phyloP scores from a whole-genome alignment of 345 rosid species.

The Arabidopsis thaliana region DNA sequence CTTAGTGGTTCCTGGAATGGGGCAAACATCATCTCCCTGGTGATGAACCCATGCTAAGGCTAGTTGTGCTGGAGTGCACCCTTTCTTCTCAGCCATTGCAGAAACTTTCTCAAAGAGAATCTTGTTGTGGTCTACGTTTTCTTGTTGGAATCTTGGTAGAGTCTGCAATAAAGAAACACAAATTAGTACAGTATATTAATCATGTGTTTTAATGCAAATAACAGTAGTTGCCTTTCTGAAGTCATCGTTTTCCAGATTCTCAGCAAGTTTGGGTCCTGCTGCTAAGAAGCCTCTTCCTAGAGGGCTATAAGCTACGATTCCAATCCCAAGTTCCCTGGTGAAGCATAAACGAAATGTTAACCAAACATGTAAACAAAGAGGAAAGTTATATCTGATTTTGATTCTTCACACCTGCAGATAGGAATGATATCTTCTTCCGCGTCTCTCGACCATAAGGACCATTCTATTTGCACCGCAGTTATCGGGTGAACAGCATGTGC shows the following conservation, averaged over 20 bases:
- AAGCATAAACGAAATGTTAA: background rate
- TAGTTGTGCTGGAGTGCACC: conserved; percentile 63
- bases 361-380: background rate
- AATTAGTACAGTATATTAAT: too few relatives aligned
- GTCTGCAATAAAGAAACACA: conserved; percentile 38
- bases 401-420: conserved; percentile 16
- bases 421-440: conserved; percentile 64
- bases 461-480: conserved; percentile 67
- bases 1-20: conserved; percentile 70
- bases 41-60: conserved; percentile 75
- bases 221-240: conserved; percentile 47
- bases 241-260: conserved; percentile 47
- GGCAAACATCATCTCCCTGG: conserved; percentile 67
- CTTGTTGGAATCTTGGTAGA: conserved; percentile 61
- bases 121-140: conserved; percentile 58
- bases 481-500: conserved; percentile 77
- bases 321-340: conserved; percentile 70
- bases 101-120: conserved; percentile 51
- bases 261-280: conserved; percentile 53
- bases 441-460: conserved; percentile 78
- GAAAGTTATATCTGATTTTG: background rate
- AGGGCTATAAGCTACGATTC: conserved; percentile 73
- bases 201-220: background rate
- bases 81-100: conserved; percentile 55
- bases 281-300: conserved; percentile 68